Evolutionary conservation across 2,329 filamentous ascomycete species (phyloP), one percentile per base, ranked within the genome.

Genomic region (Aschersonia sp.): DNA sequence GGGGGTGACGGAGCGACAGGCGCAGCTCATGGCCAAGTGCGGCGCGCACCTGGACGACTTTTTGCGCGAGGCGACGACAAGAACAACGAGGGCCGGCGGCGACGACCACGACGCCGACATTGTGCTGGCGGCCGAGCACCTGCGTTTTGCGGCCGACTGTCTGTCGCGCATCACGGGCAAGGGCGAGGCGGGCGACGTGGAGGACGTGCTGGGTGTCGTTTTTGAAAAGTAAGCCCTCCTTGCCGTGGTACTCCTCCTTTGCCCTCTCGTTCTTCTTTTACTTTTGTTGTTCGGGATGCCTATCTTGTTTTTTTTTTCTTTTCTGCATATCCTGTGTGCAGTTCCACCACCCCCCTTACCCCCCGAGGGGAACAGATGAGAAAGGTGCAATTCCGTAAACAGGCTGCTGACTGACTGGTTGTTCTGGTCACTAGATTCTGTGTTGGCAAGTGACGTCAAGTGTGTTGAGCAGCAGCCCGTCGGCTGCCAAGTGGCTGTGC

Each of bases 191-290:
- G 86, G 88, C 2, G 90, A 97, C 63, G 87, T 97, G 12, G 90
- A 98, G 62, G 92, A 97, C 60, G 87, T 98, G 6, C 67, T 98
- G 43, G 92, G 92, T 0, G 89, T 98, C 29, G 89, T 98, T 4
- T 98, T 98, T 67, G 90, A 97, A 64, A 97, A 94, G 86, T 94
- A 68, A 72, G 78, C 77, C 8, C n/a, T 50, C 46, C 51, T 43
- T 48, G 47, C 9, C 40, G 22, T 22, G 22, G 22, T 22, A 22
- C 22, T 22, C 22, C 22, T 22, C 22, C 22, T 22, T 22, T 22
- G 22, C 22, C 22, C 22, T 22, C 22, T 22, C 22, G 22, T 22
- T 3, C 22, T 22, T 22, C 4, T 22, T 22, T 2, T 22, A 22
- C 22, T 22, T 22, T 2, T 2, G 22, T 22, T 22, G 22, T 22